Conservation (phyloP, 1,284 basidiomycete genomes). For the Ganoderma resinaceum region DNA sequence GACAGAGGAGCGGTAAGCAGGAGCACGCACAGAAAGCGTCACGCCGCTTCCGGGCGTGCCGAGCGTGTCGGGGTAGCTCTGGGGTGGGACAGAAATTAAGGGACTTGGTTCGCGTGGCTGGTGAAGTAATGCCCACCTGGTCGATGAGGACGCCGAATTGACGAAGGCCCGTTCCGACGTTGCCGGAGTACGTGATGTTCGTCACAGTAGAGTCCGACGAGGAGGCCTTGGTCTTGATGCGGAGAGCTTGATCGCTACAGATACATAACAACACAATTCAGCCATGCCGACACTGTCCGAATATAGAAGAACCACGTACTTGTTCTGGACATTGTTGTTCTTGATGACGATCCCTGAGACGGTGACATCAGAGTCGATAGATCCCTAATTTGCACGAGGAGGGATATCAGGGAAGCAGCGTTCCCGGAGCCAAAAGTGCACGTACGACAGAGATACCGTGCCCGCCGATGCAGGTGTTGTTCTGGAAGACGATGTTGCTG, state of each 20-base stretch:
- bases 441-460: slow-evolving; percentile 64
- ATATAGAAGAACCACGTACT: slow-evolving; percentile 24
- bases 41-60: slow-evolving; percentile 47
- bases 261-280: neutral
- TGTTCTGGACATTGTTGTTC: slow-evolving; percentile 50
- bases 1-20: neutral
- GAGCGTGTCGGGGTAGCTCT: slow-evolving; percentile 47
- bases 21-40: slow-evolving; percentile 35
- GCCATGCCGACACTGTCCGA: neutral
- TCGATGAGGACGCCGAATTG: slow-evolving; percentile 49
- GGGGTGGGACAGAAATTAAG: neutral
- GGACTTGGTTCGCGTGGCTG: neutral
- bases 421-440: too few species aligned
- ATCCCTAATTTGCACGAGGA: slow-evolving; percentile 46
- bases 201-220: slow-evolving; percentile 44
- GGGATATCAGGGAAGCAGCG: neutral
- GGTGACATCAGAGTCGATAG: slow-evolving; percentile 52
- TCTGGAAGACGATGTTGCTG: slow-evolving; percentile 58
- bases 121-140: slow-evolving; percentile 33
- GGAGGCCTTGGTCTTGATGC: slow-evolving; percentile 48
- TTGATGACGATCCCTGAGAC: slow-evolving; percentile 56
- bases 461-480: slow-evolving; percentile 61
- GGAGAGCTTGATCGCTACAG: slow-evolving; percentile 46
- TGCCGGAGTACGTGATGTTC: slow-evolving; percentile 46
- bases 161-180: slow-evolving; percentile 36